Base-by-base conservation (phyloP, 768 basidiomycete genomes). In the Hericium rajendrae region DNA sequence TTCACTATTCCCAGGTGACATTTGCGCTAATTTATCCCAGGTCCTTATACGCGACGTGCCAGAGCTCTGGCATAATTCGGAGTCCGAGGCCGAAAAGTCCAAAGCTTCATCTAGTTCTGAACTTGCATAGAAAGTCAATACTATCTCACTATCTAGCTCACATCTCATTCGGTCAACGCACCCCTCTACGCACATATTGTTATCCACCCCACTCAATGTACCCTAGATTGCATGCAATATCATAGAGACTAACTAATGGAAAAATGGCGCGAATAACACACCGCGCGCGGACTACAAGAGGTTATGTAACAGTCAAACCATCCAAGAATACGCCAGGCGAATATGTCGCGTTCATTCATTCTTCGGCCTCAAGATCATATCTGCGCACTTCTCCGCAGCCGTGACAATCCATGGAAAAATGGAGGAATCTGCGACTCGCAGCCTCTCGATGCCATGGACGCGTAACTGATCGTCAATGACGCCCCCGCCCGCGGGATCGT, bases 21-120 rank as follows among this genome's bases (percentile, higher is more conserved):
- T 46, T 10, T 46, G 38, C 57, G 37, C n/a, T 58, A 51, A 20
- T n/a, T 37, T 52, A 12, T 54, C 22, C 54, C 60, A 89, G 86
- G 85, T 84, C 13, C 74, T 91, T 43, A 85, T 89, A 62, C 81
- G 86, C 37, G 88, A 90, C 57, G 86, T 85, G 6, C 88, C 88
- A 0, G 88, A 90, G 66, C 74, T 89, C 32, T 86, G 84, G 79
- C 76, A 79, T 12, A 16, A 18, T 6, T 32, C 49, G 15, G 18
- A 62, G 52, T 8, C 38, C 16, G 48, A 58, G 24, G 12, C 43
- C 26, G 39, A 18, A 46, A n/a, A 53, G n/a, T 32, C 28, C 1
- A 51, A n/a, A 32, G 50, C 28, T 32, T 32, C 28, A 32, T 4
- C 28, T 32, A 4, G 28, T 8, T 32, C 28, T 32, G 2, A 32